A percentile compares a stretch with the other conserved stretches of the same genome.
Evolutionary conservation across 768 basidiomycete species (phyloP).

Genomic region (Tulasnella sp.): DNA sequence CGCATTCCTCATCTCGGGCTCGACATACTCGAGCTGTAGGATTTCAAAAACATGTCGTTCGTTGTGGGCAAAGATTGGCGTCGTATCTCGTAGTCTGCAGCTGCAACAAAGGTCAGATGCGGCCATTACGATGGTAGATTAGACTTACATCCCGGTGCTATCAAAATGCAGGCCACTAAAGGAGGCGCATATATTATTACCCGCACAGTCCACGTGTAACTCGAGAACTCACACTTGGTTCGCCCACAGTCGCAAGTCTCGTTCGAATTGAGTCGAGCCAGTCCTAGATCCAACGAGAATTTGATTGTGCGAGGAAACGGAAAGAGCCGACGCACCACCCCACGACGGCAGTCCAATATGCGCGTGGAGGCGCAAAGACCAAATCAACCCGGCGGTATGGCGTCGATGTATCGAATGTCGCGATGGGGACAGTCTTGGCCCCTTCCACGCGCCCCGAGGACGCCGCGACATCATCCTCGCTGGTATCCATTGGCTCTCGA

Average conservation of each 20-base stretch:
- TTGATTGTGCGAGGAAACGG: background rate
- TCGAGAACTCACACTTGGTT: conserved; percentile 40
- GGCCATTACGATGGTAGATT: background rate
- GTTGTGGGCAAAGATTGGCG: conserved; percentile 43
- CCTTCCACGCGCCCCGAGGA: conserved; percentile 26
- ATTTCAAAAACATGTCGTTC: conserved; percentile 64
- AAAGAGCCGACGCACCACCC: conserved; percentile 50
- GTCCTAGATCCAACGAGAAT: conserved; percentile 38
- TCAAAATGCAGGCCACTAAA: conserved; percentile 70
- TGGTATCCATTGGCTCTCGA: background rate
- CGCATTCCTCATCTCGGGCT: conserved; percentile 61
- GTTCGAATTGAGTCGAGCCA: conserved; percentile 81
- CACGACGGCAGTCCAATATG: conserved; percentile 80
- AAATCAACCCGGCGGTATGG: conserved; percentile 61
- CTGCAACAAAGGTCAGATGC: background rate
- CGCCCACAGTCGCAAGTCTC: conserved; percentile 67
- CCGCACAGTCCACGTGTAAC: conserved; percentile 1
- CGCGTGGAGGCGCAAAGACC: conserved; percentile 61
- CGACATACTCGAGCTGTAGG: conserved; percentile 55
- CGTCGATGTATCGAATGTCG: conserved; percentile 24
- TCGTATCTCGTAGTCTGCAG: conserved; percentile 48
- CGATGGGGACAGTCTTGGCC: conserved; percentile 16
- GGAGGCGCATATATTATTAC: background rate
- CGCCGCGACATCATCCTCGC: background rate
- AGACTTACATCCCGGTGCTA: conserved; percentile 59